Base-by-base conservation (phyloP, 306 rosid genomes). In the Quercus dentata region DNA sequence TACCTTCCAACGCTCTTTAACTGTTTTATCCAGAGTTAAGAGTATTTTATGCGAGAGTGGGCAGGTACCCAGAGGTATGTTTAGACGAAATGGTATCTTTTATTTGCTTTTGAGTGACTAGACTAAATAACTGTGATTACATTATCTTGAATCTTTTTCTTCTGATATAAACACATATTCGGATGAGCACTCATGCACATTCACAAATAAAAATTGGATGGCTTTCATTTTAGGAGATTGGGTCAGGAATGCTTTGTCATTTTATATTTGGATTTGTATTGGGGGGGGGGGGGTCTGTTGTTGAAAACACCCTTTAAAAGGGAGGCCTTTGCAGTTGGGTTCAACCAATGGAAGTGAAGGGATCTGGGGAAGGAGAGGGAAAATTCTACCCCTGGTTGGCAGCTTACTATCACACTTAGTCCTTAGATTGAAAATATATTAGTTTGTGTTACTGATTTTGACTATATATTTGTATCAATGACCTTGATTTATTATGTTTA, bases 1-100 rank as follows among this genome's bases (percentile, higher is more conserved):
- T 67, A 25, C 91, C 56, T 92, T 79, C 75, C 97, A 95, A 80
- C 91, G 91, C 75, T 85, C 92, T 27, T 85, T 91, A 83, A 84
- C 89, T 5, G 87, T 90, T 59, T 81, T 95, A 72, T 89, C 90
- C 69, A 77, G 97, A 88, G 90, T 91, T 77, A 84, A 85, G 80
- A 77, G 74, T 80, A 87, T 76, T 57, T 72, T 95, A 51, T 78
- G 83, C n/a, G 78, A 83, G 84, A 74, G 78, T 19, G 87, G 89
- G 80, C 73, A 87, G 74, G 51, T 91, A 78, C 88, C 92, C n/a
- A 75, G 56, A 84, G 99, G 98, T 90, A 80, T 62, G 85, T 73
- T 75, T 38, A 54, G 73, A 73, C 79, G 18, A 61, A 54, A 1
- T 63, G 6, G 52, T 41, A 25, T 25, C 31, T 14, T 11, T 65